Base-by-base conservation (phyloP, 2,329 filamentous ascomycete species). In the Ophiocordyceps australis region DNA sequence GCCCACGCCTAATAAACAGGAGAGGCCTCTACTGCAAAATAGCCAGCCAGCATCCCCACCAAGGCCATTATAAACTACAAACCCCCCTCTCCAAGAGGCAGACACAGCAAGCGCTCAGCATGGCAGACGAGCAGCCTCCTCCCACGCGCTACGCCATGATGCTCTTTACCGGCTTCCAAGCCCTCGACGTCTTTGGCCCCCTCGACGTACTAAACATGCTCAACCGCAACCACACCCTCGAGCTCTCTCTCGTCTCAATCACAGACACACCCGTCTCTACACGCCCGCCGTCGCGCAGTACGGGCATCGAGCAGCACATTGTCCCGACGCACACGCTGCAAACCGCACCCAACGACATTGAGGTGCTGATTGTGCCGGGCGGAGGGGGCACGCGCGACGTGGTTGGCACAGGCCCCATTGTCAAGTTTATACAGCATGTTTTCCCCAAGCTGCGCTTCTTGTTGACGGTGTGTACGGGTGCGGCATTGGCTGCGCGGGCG, bases 381-480 rank as follows among this genome's bases (percentile, higher is more conserved):
- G 53, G 53, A 0, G 30, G 32, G 9, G 53, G 53, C 1, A 37
- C 43, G 2, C 38, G 45, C 5, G 30, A 42, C 4, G 13, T 35
- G 0, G 34, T 43, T 2, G 29, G 29, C 1, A 37, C 38, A 0
- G 26, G 42, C 6, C 27, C 30, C 5, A 36, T 47, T 3, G 39
- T 41, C 4, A 43, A 56, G n/a, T 70, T 58, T 32, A 42, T 70
- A 22, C 35, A 35, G 5, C 35, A 41, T 0, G 35, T 38, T 4
- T 62, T 54, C 32, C 50, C 57, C 0, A 45, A 46, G 7, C 34
- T 70, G 6, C 42, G 51, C 24, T 65, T 62, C 31, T 36, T 72
- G 5, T 46, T 76, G n/a, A 71, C 65, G 0, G 57, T 76, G 0
- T 77, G 73, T 38, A 76, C 67, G 0, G 72, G 72, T 0, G 51